A percentile compares a stretch with the other conserved stretches of the same genome.
These are phyloP conservation scores for Pichia manshurica DNA, from an alignment of 805 yeast species.

Conservation along the genomic window DNA sequence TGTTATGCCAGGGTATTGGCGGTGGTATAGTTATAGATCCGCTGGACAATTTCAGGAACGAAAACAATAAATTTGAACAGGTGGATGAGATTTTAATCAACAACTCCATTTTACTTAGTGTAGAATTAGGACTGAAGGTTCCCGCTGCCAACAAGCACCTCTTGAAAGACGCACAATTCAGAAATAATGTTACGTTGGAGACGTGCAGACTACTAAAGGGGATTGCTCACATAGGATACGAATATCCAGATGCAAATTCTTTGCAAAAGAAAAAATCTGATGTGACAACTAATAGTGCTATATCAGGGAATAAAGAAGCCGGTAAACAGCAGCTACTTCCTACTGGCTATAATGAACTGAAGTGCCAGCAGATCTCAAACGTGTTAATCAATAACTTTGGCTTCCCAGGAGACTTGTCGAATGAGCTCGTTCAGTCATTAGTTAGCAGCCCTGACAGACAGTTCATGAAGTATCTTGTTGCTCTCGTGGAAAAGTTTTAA, in stretches of 20 bases:
- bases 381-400: slow-evolving; percentile 51
- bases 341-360: slow-evolving; percentile 26
- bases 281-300: background rate
- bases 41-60: slow-evolving; percentile 45
- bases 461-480: slow-evolving; percentile 65
- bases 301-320: slow-evolving; percentile 20
- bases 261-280: slow-evolving; percentile 17
- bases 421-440: slow-evolving; percentile 57
- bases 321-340: slow-evolving; percentile 34
- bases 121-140: slow-evolving; percentile 76
- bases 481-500: slow-evolving; percentile 14
- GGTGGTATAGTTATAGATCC: slow-evolving; percentile 60
- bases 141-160: slow-evolving; percentile 36
- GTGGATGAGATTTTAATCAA: slow-evolving; percentile 65
- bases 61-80: slow-evolving; percentile 50
- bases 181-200: slow-evolving; percentile 65
- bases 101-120: slow-evolving; percentile 58
- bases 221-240: slow-evolving; percentile 37
- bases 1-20: slow-evolving; percentile 60
- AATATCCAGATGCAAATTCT: slow-evolving; percentile 26
- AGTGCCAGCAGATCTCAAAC: slow-evolving; percentile 26
- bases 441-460: slow-evolving; percentile 51
- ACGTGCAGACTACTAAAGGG: slow-evolving; percentile 63
- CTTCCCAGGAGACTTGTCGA: slow-evolving; percentile 52
- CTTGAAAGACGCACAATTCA: slow-evolving; percentile 71